Conservation (phyloP, 768 basidiomycete species). For the Postia placenta region DNA sequence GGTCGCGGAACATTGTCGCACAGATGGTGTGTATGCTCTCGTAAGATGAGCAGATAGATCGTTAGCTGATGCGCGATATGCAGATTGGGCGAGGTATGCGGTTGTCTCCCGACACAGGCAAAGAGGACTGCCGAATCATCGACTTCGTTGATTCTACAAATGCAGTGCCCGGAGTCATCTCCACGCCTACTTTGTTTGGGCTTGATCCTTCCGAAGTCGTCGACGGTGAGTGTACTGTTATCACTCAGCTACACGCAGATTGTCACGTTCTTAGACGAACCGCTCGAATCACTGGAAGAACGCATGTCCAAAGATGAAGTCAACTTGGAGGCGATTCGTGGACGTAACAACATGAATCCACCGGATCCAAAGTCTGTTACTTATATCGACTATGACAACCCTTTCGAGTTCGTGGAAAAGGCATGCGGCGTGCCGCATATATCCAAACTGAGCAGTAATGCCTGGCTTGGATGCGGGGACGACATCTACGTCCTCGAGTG, state of each 20-base stretch:
- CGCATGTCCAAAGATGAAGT: too few relatives aligned
- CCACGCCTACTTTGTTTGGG: slow-evolving; percentile 80
- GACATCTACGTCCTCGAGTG: slow-evolving; percentile 71
- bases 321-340: too few relatives aligned
- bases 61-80: background rate
- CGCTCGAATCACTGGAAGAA: slow-evolving; percentile 40
- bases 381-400: slow-evolving; percentile 73
- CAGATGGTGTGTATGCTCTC: slow-evolving; percentile 66
- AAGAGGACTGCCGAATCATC: slow-evolving; percentile 80
- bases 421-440: slow-evolving; percentile 52
- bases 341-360: too few relatives aligned
- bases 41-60: background rate
- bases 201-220: slow-evolving; percentile 65
- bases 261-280: slow-evolving; percentile 38
- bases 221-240: slow-evolving; percentile 41
- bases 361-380: slow-evolving; percentile 59
- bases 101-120: slow-evolving; percentile 73
- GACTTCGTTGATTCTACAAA: slow-evolving; percentile 81
- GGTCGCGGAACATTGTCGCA: slow-evolving; percentile 82
- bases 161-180: slow-evolving; percentile 66
- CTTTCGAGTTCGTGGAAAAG: slow-evolving; percentile 50
- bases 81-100: slow-evolving; percentile 93
- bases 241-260: background rate
- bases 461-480: slow-evolving; percentile 79
- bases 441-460: slow-evolving; percentile 43